phyloP scores from a whole-genome alignment of 441 rosid genomes.

The Populus hybrid region DNA sequence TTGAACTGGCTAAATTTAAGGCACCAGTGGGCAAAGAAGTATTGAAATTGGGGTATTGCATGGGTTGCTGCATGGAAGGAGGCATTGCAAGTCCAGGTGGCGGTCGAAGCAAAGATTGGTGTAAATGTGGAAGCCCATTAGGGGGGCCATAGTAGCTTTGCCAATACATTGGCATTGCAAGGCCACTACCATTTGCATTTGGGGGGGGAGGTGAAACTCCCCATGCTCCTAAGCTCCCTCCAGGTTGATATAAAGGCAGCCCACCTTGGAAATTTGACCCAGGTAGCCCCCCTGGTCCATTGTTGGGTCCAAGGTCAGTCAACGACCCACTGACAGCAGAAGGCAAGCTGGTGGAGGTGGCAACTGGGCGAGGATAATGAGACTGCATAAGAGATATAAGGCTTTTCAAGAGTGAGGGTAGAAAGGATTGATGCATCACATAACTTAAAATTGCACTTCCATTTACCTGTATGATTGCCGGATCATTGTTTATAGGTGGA shows the following conservation, averaged over 20 bases:
- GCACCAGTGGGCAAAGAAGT: conserved; percentile 47
- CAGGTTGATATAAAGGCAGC: conserved; percentile 85
- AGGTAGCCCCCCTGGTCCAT: conserved; percentile 53
- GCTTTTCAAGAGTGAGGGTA: conserved; percentile 7
- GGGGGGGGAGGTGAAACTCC: conserved; percentile 68
- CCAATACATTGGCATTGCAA: conserved; percentile 83
- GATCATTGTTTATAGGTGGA: conserved; percentile 72
- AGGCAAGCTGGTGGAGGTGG: conserved; percentile 56
- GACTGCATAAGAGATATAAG: conserved; percentile 56
- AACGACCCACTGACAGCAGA: conserved; percentile 50
- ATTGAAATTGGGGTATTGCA: conserved; percentile 74
- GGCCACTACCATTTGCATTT: conserved; percentile 55
- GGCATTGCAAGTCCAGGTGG: conserved; percentile 73
- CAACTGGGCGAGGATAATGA: conserved; percentile 65
- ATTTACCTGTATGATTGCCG: conserved; percentile 89
- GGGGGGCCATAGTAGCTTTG: conserved; percentile 78
- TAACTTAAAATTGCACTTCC: neutral
- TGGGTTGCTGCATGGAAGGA: conserved; percentile 61
- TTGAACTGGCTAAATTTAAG: conserved; percentile 32
- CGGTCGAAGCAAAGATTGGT: conserved; percentile 69
- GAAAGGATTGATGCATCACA: neutral
- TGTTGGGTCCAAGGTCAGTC: conserved; percentile 52
- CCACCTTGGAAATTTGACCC: conserved; percentile 66
- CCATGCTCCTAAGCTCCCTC: conserved; percentile 74
- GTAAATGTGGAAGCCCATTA: conserved; percentile 71